A percentile compares a stretch with the other conserved stretches of the same genome.
Evolutionary conservation across 2,329 filamentous ascomycete genomes (phyloP).

Genomic region (Elsinoe ampelina): DNA sequence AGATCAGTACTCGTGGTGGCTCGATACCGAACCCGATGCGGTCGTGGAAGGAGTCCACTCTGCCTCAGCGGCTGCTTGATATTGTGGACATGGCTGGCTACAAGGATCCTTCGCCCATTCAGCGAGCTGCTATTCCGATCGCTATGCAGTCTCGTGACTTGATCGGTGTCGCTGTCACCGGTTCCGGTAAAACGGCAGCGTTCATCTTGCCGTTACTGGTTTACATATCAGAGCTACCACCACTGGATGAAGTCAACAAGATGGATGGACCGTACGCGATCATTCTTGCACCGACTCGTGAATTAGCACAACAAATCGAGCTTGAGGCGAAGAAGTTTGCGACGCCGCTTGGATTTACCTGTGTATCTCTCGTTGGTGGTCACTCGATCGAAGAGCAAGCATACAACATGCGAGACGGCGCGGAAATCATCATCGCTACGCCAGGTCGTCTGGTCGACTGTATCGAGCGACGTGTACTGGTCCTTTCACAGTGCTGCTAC

Average conservation of each 20-base stretch:
- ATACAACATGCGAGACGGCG: slow-evolving; percentile 79
- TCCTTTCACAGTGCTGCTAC: slow-evolving; percentile 94
- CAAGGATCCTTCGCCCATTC: slow-evolving; percentile 81
- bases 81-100: slow-evolving; percentile 83
- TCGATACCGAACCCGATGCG: slow-evolving; percentile 93
- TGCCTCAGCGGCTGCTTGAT: slow-evolving; percentile 68
- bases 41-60: slow-evolving; percentile 74
- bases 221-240: slow-evolving; percentile 85
- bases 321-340: slow-evolving; percentile 90
- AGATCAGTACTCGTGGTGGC: slow-evolving; percentile 88
- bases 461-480: slow-evolving; percentile 83
- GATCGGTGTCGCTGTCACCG: slow-evolving; percentile 96
- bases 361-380: slow-evolving; percentile 95
- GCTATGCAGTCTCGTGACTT: slow-evolving; percentile 85
- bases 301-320: slow-evolving; percentile 96
- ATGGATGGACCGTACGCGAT: slow-evolving; percentile 97
- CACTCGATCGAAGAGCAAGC: slow-evolving; percentile 91
- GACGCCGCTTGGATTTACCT: slow-evolving; percentile 78
- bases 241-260: slow-evolving; percentile 74
- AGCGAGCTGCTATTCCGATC: slow-evolving; percentile 90
- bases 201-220: slow-evolving; percentile 87
- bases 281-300: slow-evolving; percentile 90
- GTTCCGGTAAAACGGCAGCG: slow-evolving; percentile 95
- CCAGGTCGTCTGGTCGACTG: slow-evolving; percentile 95
- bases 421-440: slow-evolving; percentile 97